Percentiles rank a stretch among this genome's conserved stretches.
These are phyloP conservation scores for Schizochytrium sp. DNA, from an alignment of 108 stramenopile species.

Conservation along the genomic window DNA sequence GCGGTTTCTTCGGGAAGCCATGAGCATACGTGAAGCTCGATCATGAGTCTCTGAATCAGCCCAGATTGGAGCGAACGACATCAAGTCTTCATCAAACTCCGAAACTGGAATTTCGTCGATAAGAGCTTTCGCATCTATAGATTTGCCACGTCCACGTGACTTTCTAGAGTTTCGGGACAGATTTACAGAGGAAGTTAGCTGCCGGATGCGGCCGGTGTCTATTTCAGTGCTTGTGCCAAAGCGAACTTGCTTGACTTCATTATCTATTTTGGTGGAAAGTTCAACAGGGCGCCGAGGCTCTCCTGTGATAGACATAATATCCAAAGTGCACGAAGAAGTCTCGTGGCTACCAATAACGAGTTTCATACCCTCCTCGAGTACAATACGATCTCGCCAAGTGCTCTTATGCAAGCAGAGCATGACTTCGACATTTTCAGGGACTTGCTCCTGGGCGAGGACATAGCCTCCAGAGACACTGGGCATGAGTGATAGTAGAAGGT, in stretches of 20 bases:
- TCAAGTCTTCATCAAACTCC: neutral
- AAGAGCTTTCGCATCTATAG: no score
- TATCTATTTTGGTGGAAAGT: neutral
- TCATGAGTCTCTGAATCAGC: neutral
- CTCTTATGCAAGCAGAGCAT: slow-evolving; percentile 44
- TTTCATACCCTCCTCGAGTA: slow-evolving; percentile 43
- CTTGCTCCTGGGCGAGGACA: slow-evolving; percentile 10
- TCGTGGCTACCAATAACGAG: neutral
- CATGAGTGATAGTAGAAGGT: neutral
- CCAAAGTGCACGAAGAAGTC: neutral
- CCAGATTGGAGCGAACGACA: slow-evolving; percentile 18
- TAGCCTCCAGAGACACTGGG: slow-evolving; percentile 49
- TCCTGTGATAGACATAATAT: neutral
- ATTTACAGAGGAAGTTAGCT: neutral
- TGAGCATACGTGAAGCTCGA: neutral
- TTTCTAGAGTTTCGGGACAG: neutral
- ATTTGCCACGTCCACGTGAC: no score
- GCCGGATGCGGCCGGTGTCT: neutral
- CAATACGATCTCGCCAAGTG: slow-evolving; percentile 50
- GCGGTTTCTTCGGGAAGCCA: neutral
- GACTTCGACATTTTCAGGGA: neutral
- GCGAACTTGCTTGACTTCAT: neutral
- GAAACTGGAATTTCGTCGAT: neutral
- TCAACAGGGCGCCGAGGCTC: neutral
- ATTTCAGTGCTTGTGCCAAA: slow-evolving; percentile 22